These are phyloP conservation scores for Backusella liffmaniae DNA, from an alignment of 192 early-diverging fungal species.

Conservation along the genomic window DNA sequence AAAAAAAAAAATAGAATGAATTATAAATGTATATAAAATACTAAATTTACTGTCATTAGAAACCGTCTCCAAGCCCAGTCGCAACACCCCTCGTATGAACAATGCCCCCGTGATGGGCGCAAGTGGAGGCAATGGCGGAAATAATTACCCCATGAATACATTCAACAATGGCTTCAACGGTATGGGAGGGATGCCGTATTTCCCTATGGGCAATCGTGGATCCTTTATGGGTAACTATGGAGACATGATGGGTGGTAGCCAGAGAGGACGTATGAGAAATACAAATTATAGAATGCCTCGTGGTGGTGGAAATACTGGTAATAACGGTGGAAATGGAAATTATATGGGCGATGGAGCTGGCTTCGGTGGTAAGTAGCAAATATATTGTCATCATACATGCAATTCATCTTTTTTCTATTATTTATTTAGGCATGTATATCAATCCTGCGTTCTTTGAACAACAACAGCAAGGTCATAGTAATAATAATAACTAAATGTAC, in stretches of 20 bases:
- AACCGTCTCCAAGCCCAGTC: constrained; percentile 25
- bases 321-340: constrained; percentile 19
- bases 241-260: constrained; percentile 22
- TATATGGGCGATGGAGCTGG: constrained; percentile 30
- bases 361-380: too few relatives aligned
- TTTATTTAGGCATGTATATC: too few relatives aligned
- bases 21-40: background rate
- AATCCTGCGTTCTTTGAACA: too few relatives aligned
- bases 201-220: constrained; percentile 3
- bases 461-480: too few relatives aligned
- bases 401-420: too few relatives aligned
- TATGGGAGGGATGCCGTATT: constrained; percentile 10
- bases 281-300: constrained; percentile 30
- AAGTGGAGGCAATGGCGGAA: background rate
- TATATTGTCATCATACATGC: too few relatives aligned
- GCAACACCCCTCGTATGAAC: constrained; percentile 3
- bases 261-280: constrained; percentile 19
- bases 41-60: constrained; percentile 4
- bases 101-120: constrained; percentile 1
- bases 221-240: constrained; percentile 13
- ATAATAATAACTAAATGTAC: too few relatives aligned
- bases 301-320: constrained; percentile 19
- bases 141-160: constrained; percentile 8
- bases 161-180: constrained; percentile 14
- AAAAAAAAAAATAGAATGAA: background rate